phyloP scores from a whole-genome alignment of 2,329 filamentous ascomycete species.

The Paracorniculantispora psalliotae region DNA sequence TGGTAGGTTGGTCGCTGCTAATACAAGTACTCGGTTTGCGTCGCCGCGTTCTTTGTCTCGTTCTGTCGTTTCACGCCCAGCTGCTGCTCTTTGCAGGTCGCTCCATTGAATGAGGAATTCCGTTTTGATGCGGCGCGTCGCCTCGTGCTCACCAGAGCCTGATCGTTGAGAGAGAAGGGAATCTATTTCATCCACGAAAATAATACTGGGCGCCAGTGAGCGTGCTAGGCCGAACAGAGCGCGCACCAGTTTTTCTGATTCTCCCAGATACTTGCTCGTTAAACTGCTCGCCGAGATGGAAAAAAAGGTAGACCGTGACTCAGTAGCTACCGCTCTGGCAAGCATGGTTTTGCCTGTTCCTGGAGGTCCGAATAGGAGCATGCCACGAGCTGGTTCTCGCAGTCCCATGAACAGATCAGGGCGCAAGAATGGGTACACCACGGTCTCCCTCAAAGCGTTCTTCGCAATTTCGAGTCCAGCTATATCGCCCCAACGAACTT shows the following conservation, averaged over 20 bases:
- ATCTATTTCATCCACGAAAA: constrained; percentile 98
- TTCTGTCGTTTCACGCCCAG: constrained; percentile 67
- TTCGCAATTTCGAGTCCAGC: constrained; percentile 89
- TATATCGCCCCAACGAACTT: constrained; percentile 92
- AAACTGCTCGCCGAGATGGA: constrained; percentile 92
- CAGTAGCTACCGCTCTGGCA: constrained; percentile 87
- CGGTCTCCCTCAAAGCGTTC: constrained; percentile 85
- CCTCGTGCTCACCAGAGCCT: constrained; percentile 83
- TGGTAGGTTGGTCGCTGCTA: constrained; percentile 91
- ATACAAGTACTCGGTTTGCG: constrained; percentile 80
- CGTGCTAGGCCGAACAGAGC: constrained; percentile 90
- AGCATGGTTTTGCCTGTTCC: constrained; percentile 99
- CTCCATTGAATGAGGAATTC: constrained; percentile 98
- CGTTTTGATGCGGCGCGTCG: constrained; percentile 89
- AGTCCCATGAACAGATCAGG: constrained; percentile 95
- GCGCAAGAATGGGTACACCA: constrained; percentile 93
- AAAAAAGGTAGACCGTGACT: constrained; percentile 93
- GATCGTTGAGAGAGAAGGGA: constrained; percentile 81
- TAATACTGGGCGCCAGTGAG: constrained; percentile 84
- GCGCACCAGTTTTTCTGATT: constrained; percentile 92
- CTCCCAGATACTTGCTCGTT: constrained; percentile 92
- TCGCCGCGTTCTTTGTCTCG: constrained; percentile 71
- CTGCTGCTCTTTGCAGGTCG: constrained; percentile 85
- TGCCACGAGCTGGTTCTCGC: constrained; percentile 87
- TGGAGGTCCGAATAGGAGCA: constrained; percentile 92